Conservation (phyloP, 139 green algal genomes). For the Chlorella sp. region DNA sequence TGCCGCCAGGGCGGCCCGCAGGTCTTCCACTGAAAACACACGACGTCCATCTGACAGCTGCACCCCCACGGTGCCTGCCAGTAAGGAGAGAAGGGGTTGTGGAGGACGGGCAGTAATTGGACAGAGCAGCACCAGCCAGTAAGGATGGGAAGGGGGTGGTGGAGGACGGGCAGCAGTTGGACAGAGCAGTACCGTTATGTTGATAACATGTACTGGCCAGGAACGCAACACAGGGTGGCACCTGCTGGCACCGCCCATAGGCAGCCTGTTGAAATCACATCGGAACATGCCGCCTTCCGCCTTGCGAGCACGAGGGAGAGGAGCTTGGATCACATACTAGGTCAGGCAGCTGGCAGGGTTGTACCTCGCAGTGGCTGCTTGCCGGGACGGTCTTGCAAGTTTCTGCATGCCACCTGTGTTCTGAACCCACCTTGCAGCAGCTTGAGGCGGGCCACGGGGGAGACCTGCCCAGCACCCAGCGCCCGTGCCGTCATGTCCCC, state of each 20-base stretch:
- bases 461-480: background rate
- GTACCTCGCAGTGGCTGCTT: background rate
- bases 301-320: too few species aligned
- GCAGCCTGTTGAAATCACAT: too few species aligned
- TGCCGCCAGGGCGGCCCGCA: constrained; percentile 14
- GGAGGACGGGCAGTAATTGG: too few species aligned
- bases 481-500: constrained; percentile 7
- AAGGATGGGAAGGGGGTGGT: too few species aligned
- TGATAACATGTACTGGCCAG: background rate
- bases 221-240: too few species aligned
- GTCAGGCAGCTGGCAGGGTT: background rate
- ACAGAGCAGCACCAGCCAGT: too few species aligned
- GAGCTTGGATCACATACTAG: too few species aligned
- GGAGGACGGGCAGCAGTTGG: too few species aligned
- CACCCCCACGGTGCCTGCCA: constrained; percentile 41
- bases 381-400: background rate
- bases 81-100: background rate
- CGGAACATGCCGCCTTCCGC: too few species aligned
- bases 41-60: constrained; percentile 31
- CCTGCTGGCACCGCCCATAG: too few species aligned
- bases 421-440: constrained; percentile 37
- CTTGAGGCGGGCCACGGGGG: constrained; percentile 23
- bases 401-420: background rate
- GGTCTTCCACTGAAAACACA: constrained; percentile 30
- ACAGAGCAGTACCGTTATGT: too few species aligned